phyloP scores from a whole-genome alignment of 2,329 filamentous ascomycete species.

The Xylaria arbuscula region DNA sequence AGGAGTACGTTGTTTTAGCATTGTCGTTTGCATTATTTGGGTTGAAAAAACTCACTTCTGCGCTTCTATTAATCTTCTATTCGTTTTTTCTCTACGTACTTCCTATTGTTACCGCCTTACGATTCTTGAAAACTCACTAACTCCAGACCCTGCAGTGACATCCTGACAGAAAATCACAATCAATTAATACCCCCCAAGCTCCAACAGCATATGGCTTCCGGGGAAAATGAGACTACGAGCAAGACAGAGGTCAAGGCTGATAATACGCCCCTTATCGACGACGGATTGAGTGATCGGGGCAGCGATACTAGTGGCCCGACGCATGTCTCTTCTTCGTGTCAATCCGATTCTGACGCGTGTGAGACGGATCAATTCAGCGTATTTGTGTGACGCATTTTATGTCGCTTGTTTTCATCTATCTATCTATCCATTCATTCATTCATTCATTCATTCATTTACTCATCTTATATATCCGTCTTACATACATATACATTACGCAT shows the following conservation, averaged over 20 bases:
- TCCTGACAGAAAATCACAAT: background rate
- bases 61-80: too few species aligned
- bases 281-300: conserved; percentile 34
- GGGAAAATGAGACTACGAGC: background rate
- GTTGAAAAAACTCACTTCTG: too few species aligned
- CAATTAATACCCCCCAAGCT: background rate
- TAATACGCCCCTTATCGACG: conserved; percentile 4
- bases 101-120: too few species aligned
- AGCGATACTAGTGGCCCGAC: conserved; percentile 36
- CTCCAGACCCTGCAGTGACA: background rate
- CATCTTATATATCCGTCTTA: too few species aligned
- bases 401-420: too few species aligned
- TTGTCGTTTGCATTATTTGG: too few species aligned
- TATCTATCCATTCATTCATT: background rate
- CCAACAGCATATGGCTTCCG: background rate
- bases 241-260: conserved; percentile 1
- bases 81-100: too few species aligned
- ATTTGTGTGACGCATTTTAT: background rate
- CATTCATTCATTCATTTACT: background rate
- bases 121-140: background rate
- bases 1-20: conserved; percentile 42
- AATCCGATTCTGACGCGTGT: conserved; percentile 17
- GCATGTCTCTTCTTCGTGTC: conserved; percentile 17
- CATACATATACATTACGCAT: too few species aligned
- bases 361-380: background rate